Base-by-base conservation (phyloP, 2,329 filamentous ascomycete genomes). In the Emericellopsis cladophorae region DNA sequence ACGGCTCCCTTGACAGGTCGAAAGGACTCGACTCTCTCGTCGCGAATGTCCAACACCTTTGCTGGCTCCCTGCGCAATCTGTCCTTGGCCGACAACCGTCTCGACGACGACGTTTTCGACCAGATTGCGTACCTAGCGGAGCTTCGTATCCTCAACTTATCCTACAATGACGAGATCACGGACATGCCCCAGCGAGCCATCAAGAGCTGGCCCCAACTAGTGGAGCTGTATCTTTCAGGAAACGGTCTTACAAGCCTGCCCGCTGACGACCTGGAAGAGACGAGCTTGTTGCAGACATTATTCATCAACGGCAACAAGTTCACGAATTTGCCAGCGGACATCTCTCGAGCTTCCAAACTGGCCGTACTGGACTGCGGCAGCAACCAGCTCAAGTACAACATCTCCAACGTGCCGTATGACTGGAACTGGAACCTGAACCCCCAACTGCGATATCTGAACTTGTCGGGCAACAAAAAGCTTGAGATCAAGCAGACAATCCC, bases 361-460 rank as follows among this genome's bases (percentile, higher is more conserved):
- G 81, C 88, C 5, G 83, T 95, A 39, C 70, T 98, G 39, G 92
- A 98, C 61, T 93, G 93, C 46, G 90, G 89, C 45, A 95, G 85
- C 69, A 98, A 98, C 56, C 80, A 77, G 18, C 69, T 98, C 43
- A 98, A 96, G 61, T 98, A 98, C 72, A 98, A 98, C 57, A 93
- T 98, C 37, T 92, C 88, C 24, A 98, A 98, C 54, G 95, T 94
- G 71, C 92, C 90, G 0, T 98, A 98, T 56, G 92, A 98, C 57
- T 98, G 92, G 92, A 98, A 98, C 54, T 98, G 92, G 92, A 96
- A 96, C 55, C 85, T 92, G 71, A 98, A 98, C 54, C 86, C 84
- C 38, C 93, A 95, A 52, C 66, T 98, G 48, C 84, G 89, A 47
- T 98, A 93, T 55, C 79, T 98, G 46, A 98, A 96, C 54, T 70